Percentiles rank a stretch among this genome's conserved stretches.
phyloP scores from a whole-genome alignment of 495 filamentous ascomycete species.

The Xylaria scruposa region DNA sequence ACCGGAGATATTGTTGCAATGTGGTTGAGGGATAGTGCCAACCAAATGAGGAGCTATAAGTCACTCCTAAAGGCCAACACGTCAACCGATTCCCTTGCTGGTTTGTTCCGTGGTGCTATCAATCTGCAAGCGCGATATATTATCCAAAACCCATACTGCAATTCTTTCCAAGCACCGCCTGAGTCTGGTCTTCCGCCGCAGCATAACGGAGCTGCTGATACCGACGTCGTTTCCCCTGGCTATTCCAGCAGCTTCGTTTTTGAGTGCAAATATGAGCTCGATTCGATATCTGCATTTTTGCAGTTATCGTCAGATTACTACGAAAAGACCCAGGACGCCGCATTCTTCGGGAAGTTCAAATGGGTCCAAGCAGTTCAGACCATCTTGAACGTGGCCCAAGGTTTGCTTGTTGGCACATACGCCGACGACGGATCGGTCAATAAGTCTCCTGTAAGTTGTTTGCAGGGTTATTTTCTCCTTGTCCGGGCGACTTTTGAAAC shows the following conservation, averaged over 20 bases:
- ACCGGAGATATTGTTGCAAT: slow-evolving; percentile 74
- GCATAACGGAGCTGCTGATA: slow-evolving; percentile 42
- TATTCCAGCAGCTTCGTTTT: slow-evolving; percentile 45
- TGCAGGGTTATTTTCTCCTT: background rate
- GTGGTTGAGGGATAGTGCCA: slow-evolving; percentile 74
- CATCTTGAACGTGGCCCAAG: slow-evolving; percentile 56
- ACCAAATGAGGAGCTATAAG: slow-evolving; percentile 70
- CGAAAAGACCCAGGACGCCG: slow-evolving; percentile 60
- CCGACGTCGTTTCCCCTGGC: slow-evolving; percentile 36
- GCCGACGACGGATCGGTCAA: slow-evolving; percentile 58
- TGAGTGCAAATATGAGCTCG: slow-evolving; percentile 71
- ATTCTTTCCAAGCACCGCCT: slow-evolving; percentile 67
- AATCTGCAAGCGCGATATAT: slow-evolving; percentile 71
- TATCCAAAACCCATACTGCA: slow-evolving; percentile 65
- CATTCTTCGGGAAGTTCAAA: slow-evolving; percentile 62
- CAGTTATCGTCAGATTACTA: slow-evolving; percentile 66
- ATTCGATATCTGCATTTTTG: slow-evolving; percentile 69
- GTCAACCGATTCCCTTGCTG: slow-evolving; percentile 57
- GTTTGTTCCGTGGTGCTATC: slow-evolving; percentile 67
- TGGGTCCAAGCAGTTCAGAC: slow-evolving; percentile 61
- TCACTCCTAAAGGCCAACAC: slow-evolving; percentile 57
- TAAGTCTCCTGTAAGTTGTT: slow-evolving; percentile 39
- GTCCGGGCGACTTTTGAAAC: background rate
- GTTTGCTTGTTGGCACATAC: slow-evolving; percentile 65
- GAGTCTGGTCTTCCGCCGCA: slow-evolving; percentile 57